Evolutionary conservation across 257 asterid species (phyloP).

Genomic region (Penstemon eatonii): DNA sequence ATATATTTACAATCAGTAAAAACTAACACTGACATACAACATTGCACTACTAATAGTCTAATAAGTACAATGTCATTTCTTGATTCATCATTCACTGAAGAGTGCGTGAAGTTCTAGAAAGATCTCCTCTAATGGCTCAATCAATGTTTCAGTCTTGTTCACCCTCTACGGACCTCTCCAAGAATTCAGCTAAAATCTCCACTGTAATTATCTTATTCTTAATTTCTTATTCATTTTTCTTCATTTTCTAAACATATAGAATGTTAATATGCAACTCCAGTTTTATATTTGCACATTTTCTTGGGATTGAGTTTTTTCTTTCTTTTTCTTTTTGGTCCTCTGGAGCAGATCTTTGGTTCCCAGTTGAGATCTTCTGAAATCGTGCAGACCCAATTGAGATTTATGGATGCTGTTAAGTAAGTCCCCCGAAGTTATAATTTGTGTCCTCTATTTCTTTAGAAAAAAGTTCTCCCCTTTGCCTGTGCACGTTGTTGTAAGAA

Average conservation of each 20-base stretch:
- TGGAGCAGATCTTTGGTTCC: conserved; percentile 45
- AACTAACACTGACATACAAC: background rate
- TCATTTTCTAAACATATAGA: background rate
- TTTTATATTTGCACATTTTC: conserved; percentile 12
- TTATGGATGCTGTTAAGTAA: conserved; percentile 45
- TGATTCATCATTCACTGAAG: background rate
- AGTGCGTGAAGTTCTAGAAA: conserved; percentile 21
- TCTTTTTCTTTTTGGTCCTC: background rate
- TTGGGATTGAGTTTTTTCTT: conserved; percentile 20
- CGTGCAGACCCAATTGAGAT: conserved; percentile 47
- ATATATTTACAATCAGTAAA: background rate
- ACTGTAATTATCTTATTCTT: conserved; percentile 20
- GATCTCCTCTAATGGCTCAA: conserved; percentile 34
- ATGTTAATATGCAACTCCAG: background rate
- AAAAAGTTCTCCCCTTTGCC: background rate
- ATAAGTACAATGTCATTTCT: conserved; percentile 4
- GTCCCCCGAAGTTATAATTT: conserved; percentile 32
- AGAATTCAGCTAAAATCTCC: conserved; percentile 33
- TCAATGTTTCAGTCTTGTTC: conserved; percentile 35
- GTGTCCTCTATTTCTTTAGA: conserved; percentile 12
- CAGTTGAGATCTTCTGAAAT: conserved; percentile 42
- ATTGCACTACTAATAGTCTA: background rate
- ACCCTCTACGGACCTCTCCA: conserved; percentile 30
- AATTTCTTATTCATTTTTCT: background rate
- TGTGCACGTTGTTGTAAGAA: conserved; percentile 6